Base-by-base conservation (phyloP, 1,284 basidiomycete genomes). In the Sanguinoderma infundibulare region DNA sequence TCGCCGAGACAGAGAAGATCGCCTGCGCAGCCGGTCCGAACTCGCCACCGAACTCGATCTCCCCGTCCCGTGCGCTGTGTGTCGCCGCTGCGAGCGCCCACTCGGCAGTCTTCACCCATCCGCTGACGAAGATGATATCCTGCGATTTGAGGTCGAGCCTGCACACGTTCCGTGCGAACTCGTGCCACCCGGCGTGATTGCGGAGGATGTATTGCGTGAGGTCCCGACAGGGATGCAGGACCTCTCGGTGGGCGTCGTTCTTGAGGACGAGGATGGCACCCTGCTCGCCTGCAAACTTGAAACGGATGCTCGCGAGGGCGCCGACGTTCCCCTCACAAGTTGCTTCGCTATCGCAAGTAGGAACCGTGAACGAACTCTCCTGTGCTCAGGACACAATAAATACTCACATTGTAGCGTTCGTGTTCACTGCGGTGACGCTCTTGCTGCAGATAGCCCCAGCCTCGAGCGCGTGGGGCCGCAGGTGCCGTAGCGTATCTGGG, bases 11-110 rank as follows among this genome's bases (percentile, higher is more conserved):
- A 2, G 64, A 52, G 46, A 70, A 61, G 1, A 58, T 59, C 10
- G 64, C 64, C 17, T 50, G 47, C 5, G 52, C 62, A 2, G 53
- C 12, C 2, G 58, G 44, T 5, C 49, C 59, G 12, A 61, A 55
- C 8, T 64, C 35, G 0, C 53, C 69, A n/a, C 42, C 59, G 42
- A 71, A 64, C 15, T 53, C 32, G 22, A 71, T n/a, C 34, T 63
- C 59, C n/a, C 62, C 57, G 5, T 55, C 52, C 9, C 57, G 61
- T 12, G 57, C 61, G 15, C 40, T 46, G 46, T 68, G 59, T 0
- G 54, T 50, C 22, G 61, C 67, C 1, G 70, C 68, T 2, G 68
- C 68, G n/a, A 72, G 64, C 0, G 69, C 64, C 69, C 69, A 72
- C 8, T 65, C 59, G 0, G 56, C 36, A 8, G 69, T 70, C 59